Conservation (phyloP, 2,329 filamentous ascomycete species). For the Cyphellophora europaea region DNA sequence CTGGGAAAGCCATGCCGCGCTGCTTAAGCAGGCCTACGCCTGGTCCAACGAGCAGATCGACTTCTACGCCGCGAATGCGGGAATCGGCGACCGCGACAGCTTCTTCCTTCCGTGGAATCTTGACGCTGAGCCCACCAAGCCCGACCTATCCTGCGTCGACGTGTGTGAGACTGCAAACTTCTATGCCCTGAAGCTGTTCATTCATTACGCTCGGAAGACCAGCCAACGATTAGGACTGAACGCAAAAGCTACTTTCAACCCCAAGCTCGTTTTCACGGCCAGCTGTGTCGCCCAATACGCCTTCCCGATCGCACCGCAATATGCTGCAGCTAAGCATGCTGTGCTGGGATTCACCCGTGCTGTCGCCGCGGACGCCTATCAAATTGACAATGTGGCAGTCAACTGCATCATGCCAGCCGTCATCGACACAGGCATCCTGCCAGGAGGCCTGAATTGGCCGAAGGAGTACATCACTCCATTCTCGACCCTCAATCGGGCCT, state of each 20-base stretch:
- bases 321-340: constrained; percentile 33
- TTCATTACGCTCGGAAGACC: constrained; percentile 26
- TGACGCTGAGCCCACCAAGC: constrained; percentile 19
- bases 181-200: constrained; percentile 28
- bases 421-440: constrained; percentile 25
- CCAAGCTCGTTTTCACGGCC: constrained; percentile 26
- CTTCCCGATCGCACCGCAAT: constrained; percentile 27
- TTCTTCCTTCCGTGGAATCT: constrained; percentile 4
- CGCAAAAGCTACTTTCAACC: constrained; percentile 3
- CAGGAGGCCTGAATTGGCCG: constrained; percentile 22
- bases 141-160: constrained; percentile 25
- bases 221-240: constrained; percentile 2
- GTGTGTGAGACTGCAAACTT: constrained; percentile 25
- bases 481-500: constrained; percentile 24
- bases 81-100: constrained; percentile 35
- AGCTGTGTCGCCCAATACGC: constrained; percentile 25
- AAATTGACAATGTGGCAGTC: constrained; percentile 25
- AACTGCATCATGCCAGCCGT: constrained; percentile 27
- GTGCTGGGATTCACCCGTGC: constrained; percentile 29
- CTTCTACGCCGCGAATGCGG: constrained; percentile 47
- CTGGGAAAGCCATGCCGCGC: constrained; percentile 40
- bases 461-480: constrained; percentile 27
- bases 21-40: constrained; percentile 43
- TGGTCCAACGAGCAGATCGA: constrained; percentile 32
- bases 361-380: constrained; percentile 19